phyloP scores from a whole-genome alignment of 2,329 filamentous ascomycete genomes.

The Aureobasidium sp. region DNA sequence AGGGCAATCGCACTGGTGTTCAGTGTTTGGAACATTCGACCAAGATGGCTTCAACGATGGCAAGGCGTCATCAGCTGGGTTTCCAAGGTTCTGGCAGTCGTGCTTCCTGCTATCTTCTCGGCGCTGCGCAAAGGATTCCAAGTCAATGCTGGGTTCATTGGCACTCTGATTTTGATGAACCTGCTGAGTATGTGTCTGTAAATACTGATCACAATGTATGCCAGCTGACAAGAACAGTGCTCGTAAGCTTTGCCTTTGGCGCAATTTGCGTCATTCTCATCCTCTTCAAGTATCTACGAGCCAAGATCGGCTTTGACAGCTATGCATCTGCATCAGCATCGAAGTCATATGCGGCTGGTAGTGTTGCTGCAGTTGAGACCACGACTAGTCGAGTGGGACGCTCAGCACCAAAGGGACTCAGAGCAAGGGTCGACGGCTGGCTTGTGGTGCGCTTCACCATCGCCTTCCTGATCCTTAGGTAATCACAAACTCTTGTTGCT shows the following conservation, averaged over 20 bases:
- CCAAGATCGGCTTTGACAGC: conserved; percentile 11
- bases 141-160: conserved; percentile 4
- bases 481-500: not conserved
- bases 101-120: conserved; percentile 12
- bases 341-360: not conserved
- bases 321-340: conserved; percentile 5
- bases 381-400: not conserved
- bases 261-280: conserved; percentile 15
- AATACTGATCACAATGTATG: not conserved
- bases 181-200: conserved; percentile 9
- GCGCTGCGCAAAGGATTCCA: conserved; percentile 12
- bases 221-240: conserved; percentile 9
- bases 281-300: conserved; percentile 15
- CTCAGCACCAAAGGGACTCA: not conserved
- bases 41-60: conserved; percentile 2
- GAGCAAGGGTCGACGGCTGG: conserved; percentile 13
- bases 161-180: conserved; percentile 12
- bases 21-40: conserved; percentile 14
- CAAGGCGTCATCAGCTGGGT: not conserved
- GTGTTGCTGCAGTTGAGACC: not conserved
- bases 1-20: conserved; percentile 16
- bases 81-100: conserved; percentile 11
- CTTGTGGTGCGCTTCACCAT: conserved; percentile 16
- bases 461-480: conserved; percentile 14
- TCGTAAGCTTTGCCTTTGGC: conserved; percentile 14